Percentiles rank a stretch among this genome's conserved stretches.
These are phyloP conservation scores for Orbilia oligospora DNA, from an alignment of 2,329 filamentous ascomycete genomes.

Conservation along the genomic window DNA sequence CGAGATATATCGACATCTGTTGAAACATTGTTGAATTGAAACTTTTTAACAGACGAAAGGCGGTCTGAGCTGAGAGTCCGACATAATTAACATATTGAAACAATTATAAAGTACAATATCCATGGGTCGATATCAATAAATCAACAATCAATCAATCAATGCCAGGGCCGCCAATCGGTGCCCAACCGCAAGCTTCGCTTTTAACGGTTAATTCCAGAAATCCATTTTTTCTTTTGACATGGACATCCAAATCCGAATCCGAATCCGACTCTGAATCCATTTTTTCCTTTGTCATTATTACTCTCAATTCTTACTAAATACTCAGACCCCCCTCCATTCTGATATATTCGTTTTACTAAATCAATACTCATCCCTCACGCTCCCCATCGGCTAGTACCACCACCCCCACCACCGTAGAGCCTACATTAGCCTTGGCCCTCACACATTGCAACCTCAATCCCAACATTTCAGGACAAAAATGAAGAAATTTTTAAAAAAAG, in stretches of 20 bases:
- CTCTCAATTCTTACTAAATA: background rate
- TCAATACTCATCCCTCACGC: constrained; percentile 43
- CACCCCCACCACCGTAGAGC: constrained; percentile 18
- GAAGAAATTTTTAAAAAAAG: too few species aligned
- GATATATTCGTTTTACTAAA: constrained; percentile 3
- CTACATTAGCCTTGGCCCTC: constrained; percentile 3
- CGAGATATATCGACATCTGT: constrained; percentile 8
- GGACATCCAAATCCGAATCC: background rate
- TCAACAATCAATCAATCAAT: too few species aligned
- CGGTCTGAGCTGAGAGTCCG: background rate
- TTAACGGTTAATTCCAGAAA: constrained; percentile 13
- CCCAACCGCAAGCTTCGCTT: constrained; percentile 48
- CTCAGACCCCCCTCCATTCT: background rate
- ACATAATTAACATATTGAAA: background rate
- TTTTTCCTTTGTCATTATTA: background rate
- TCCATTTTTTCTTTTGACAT: background rate
- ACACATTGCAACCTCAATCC: background rate
- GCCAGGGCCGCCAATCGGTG: background rate
- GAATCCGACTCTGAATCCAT: background rate
- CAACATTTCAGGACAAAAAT: background rate
- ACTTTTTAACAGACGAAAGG: background rate
- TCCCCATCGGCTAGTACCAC: constrained; percentile 46
- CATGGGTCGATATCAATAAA: too few species aligned
- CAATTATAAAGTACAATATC: background rate
- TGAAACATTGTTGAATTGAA: constrained; percentile 10